Percentiles rank a stretch among this genome's conserved stretches.
These are phyloP conservation scores for Xylaria telfairii DNA, from an alignment of 495 filamentous ascomycete genomes.

Conservation along the genomic window DNA sequence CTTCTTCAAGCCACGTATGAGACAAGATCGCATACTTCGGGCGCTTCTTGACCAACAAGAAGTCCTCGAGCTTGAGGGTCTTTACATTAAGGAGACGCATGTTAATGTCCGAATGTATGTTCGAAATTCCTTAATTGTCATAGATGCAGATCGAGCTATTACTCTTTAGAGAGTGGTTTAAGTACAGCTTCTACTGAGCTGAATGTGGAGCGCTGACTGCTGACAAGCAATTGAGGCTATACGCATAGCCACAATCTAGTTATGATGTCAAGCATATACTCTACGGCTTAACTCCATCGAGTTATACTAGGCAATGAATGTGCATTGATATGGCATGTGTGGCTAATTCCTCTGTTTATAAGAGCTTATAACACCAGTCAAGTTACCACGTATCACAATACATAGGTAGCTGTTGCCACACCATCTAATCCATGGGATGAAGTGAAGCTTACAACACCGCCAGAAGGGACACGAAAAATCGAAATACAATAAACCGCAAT, in stretches of 20 bases:
- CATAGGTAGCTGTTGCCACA: neutral
- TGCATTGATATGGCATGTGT: neutral
- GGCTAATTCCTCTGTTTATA: neutral
- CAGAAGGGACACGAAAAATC: neutral
- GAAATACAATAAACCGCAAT: neutral
- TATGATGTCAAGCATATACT: neutral
- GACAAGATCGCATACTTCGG: slow-evolving; percentile 11
- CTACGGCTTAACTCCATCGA: neutral
- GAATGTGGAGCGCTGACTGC: neutral
- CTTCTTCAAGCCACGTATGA: slow-evolving; percentile 2
- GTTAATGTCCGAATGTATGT: neutral
- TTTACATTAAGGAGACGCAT: slow-evolving; percentile 11
- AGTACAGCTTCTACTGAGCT: neutral
- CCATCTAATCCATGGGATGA: neutral
- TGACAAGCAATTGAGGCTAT: neutral
- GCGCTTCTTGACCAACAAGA: neutral
- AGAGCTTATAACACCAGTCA: neutral
- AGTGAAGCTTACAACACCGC: neutral
- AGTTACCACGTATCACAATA: neutral
- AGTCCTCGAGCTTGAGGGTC: slow-evolving; percentile 1
- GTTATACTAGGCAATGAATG: too few species aligned
- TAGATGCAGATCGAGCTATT: neutral
- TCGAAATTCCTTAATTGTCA: neutral
- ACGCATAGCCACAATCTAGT: neutral
- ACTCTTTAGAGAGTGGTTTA: neutral